A percentile compares a stretch with the other conserved stretches of the same genome.
phyloP scores from a whole-genome alignment of 768 basidiomycete genomes.

The Russula emetica region DNA sequence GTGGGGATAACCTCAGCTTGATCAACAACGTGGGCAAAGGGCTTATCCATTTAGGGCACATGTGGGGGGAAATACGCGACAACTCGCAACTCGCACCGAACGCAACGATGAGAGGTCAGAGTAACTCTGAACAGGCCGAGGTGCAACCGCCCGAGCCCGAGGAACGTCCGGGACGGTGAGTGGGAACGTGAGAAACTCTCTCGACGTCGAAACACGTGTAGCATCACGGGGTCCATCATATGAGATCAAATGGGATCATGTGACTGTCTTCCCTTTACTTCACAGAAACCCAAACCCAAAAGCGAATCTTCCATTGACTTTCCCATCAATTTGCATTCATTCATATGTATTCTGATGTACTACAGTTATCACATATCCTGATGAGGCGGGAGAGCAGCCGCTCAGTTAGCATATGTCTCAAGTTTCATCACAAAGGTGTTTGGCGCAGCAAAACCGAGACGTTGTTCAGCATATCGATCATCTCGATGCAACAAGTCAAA shows the following conservation, averaged over 20 bases:
- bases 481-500: conserved; percentile 63
- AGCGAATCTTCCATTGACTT: background rate
- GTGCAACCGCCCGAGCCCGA: background rate
- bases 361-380: background rate
- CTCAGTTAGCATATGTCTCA: conserved; percentile 36
- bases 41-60: conserved; percentile 14
- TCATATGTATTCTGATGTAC: background rate
- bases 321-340: background rate
- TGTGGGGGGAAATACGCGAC: no score
- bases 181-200: background rate
- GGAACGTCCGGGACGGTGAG: background rate
- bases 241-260: background rate
- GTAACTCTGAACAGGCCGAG: background rate
- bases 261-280: background rate
- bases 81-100: background rate
- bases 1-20: background rate
- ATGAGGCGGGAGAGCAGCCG: background rate
- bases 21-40: conserved; percentile 9
- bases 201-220: conserved; percentile 27
- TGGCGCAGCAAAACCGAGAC: conserved; percentile 73
- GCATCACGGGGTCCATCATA: conserved; percentile 9
- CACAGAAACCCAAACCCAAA: no score
- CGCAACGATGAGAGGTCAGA: background rate
- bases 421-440: conserved; percentile 75
- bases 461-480: conserved; percentile 52